Base-by-base conservation (phyloP, 192 early-diverging fungal genomes). In the Paraglomus brasilianum region DNA sequence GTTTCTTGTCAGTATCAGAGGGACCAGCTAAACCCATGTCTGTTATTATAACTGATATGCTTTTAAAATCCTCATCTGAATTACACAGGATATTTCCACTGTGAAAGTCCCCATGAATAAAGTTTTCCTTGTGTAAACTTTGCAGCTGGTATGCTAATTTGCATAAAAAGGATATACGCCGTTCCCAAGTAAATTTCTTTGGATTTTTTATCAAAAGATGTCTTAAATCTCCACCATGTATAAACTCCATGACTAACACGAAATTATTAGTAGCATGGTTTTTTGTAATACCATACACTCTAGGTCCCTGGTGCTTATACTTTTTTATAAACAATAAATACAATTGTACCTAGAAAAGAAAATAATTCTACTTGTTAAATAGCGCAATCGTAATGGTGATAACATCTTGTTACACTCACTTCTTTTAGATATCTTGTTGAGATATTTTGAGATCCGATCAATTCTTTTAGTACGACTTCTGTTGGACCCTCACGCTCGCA, bases 251-350 rank as follows among this genome's bases (percentile, higher is more conserved):
- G 41, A 62, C 19, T 8, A 62, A 5, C 43, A 41, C 38, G 8
- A 22, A 62, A 44, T 41, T 44, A 8, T 45, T 39, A 14, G 60
- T 46, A 22, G 1, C 36, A 5, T 40, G 60, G 46, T 62, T 41
- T 45, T 14, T 41, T 62, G 60, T 62, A 5, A 62, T 62, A 22
- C 60, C 60, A 60, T 60, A 60, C n/a, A n/a, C n/a, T n/a, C n/a
- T n/a, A n/a, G n/a, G n/a, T n/a, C n/a, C n/a, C n/a, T n/a, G n/a
- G n/a, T n/a, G n/a, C n/a, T n/a, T n/a, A n/a, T n/a, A n/a, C n/a
- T n/a, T n/a, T n/a, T n/a, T n/a, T n/a, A n/a, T n/a, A n/a, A n/a
- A n/a, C n/a, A n/a, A n/a, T n/a, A n/a, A n/a, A n/a, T n/a, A n/a
- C n/a, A n/a, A n/a, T n/a, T n/a, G n/a, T n/a, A n/a, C n/a, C n/a